Conservation (phyloP, 805 yeast genomes). For the Pichia rugopelliculosa region DNA sequence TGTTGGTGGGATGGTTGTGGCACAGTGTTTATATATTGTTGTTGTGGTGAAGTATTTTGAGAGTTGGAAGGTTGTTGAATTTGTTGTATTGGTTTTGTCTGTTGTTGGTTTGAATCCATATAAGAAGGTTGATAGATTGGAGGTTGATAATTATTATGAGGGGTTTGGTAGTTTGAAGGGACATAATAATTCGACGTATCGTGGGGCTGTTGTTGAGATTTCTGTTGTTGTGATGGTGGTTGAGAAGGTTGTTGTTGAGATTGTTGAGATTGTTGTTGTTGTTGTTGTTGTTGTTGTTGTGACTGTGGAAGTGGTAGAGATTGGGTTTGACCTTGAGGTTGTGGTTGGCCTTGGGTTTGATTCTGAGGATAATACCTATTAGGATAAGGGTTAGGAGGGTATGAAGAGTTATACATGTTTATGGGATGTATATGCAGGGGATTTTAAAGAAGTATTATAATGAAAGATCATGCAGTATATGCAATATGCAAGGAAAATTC, state of each 20-base stretch:
- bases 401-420: neutral
- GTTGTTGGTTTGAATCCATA: conserved; percentile 8
- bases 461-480: neutral
- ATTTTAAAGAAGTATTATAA: neutral
- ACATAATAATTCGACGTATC: neutral
- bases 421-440: neutral
- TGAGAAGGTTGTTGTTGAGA: conserved; percentile 10
- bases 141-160: neutral
- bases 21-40: conserved; percentile 4
- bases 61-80: neutral
- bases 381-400: neutral
- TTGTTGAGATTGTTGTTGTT: conserved; percentile 1
- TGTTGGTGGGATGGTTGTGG: conserved; percentile 1
- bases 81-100: neutral
- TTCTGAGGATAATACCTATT: neutral
- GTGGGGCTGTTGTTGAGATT: conserved; percentile 1
- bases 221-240: conserved; percentile 1
- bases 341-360: neutral
- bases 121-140: conserved; percentile 2
- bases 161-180: conserved; percentile 1
- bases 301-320: conserved; percentile 11
- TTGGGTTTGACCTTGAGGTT: neutral
- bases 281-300: neutral
- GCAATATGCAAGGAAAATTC: neutral
- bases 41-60: conserved; percentile 5